Percentiles rank a stretch among this genome's conserved stretches.
phyloP scores from a whole-genome alignment of 2,329 filamentous ascomycete genomes.

The Aciculosporium take region DNA sequence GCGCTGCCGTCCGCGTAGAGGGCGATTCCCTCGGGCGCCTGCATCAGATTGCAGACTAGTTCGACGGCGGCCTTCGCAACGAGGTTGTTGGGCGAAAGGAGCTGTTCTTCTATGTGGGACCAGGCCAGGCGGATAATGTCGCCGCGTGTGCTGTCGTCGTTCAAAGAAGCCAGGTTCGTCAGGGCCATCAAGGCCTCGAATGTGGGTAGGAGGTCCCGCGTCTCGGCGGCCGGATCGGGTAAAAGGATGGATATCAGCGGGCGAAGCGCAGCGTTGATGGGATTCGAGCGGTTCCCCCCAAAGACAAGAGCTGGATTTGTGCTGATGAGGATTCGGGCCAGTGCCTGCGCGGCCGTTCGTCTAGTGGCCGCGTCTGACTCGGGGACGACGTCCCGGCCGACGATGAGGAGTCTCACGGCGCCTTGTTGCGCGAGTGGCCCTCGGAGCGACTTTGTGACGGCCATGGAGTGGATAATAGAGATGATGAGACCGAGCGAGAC shows the following conservation, averaged over 20 bases:
- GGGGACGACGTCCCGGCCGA: conserved; percentile 49
- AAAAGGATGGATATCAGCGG: conserved; percentile 64
- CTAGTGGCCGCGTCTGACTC: conserved; percentile 32
- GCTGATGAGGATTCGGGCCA: conserved; percentile 75
- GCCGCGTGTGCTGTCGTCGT: conserved; percentile 48
- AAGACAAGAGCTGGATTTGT: conserved; percentile 78
- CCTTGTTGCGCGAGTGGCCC: conserved; percentile 83
- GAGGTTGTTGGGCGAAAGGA: conserved; percentile 60
- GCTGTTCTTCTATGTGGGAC: conserved; percentile 64
- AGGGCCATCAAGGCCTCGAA: conserved; percentile 87
- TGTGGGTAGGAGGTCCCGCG: conserved; percentile 67
- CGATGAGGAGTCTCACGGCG: conserved; percentile 71
- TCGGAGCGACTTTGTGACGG: conserved; percentile 58
- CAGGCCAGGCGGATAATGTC: conserved; percentile 63
- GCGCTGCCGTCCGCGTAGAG: conserved; percentile 55
- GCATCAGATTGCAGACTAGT: conserved; percentile 80
- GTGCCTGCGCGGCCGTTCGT: conserved; percentile 58
- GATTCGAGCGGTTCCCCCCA: conserved; percentile 55
- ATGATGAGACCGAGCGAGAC: conserved; percentile 59
- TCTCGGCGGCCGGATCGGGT: conserved; percentile 45
- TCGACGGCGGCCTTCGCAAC: conserved; percentile 77
- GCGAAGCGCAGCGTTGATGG: conserved; percentile 67
- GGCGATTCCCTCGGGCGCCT: conserved; percentile 48
- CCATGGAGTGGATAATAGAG: conserved; percentile 63
- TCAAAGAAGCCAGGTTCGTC: conserved; percentile 79